These are phyloP conservation scores for Corylus avellana DNA, from an alignment of 306 rosid genomes.

Conservation along the genomic window DNA sequence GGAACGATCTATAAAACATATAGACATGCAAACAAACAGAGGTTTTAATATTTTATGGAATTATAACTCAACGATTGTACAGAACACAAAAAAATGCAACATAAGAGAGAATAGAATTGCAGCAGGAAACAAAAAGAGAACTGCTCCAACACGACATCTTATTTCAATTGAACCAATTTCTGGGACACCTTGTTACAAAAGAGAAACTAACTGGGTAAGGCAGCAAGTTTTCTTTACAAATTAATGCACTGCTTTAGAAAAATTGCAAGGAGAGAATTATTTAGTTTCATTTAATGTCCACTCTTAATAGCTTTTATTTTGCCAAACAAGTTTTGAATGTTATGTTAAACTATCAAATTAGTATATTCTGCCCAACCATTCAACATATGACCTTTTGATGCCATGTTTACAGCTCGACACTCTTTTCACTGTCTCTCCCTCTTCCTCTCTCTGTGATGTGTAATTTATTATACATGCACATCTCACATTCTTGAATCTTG, in stretches of 20 bases:
- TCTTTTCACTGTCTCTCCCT: background rate
- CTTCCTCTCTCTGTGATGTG: background rate
- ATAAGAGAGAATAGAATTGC: background rate
- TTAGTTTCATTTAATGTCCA: background rate
- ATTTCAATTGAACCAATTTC: background rate
- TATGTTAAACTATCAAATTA: background rate
- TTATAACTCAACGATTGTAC: constrained; percentile 7
- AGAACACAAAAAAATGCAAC: background rate
- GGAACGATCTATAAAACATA: constrained; percentile 67
- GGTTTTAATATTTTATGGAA: constrained; percentile 6
- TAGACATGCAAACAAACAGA: constrained; percentile 8
- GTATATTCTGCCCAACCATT: background rate
- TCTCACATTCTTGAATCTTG: too few species aligned
- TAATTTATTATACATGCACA: too few species aligned
- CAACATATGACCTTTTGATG: background rate
- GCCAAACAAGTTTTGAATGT: background rate
- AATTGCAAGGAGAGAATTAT: background rate
- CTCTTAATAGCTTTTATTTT: background rate
- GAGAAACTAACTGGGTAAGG: background rate
- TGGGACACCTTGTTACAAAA: background rate
- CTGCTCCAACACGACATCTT: background rate
- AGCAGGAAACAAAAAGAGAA: background rate
- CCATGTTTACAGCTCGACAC: background rate
- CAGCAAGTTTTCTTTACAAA: background rate
- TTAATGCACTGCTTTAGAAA: background rate